Evolutionary conservation across 192 early-diverging fungal genomes (phyloP), one percentile per base, ranked within the genome.

Genomic region (Pilobolus umbonatus): DNA sequence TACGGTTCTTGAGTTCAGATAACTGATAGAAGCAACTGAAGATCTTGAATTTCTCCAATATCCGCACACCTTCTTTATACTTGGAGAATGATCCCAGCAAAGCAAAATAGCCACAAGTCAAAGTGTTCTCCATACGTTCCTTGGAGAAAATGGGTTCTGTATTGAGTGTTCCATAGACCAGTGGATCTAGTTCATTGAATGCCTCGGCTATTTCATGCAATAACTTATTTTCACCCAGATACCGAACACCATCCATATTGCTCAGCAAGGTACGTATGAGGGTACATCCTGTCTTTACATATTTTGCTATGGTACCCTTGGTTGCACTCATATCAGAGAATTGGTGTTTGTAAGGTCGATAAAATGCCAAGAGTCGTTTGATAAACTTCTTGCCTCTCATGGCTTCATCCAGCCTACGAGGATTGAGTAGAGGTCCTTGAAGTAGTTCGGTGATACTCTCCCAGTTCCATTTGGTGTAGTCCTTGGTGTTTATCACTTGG

Each of bases 381-480:
- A 88, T 67, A 30, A 91, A 84, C 53, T 88, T 93, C 14, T 78
- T 82, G 31, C 68, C 80, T 39, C 81, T 78, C 49, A 87, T 67
- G 1, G 82, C 80, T 40, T 94, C 91, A 19, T 94, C 91, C 19
- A 93, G 55, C 28, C 91, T 72, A 42, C 79, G 69, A 8, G 83
- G 81, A 57, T 86, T 88, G 9, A 83, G 67, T 48, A 93, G 72
- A 1, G 90, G 88, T 4, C 91, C 89, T 44, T 88, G 84, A 11
- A 94, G 70, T 15, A 93, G 70, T 50, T 90, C 88, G 54, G 80
- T 62, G 21, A 91, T 83, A 22, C 71, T 73, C 29, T 88, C 85
- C 89, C 86, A 94, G 19, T 78, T 76, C 91, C 91, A 94, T 57
- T 87, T 86, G 12, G 81, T 69, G 59, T 76, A 79, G 19, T 94